Evolutionary conservation across 495 filamentous ascomycete species (phyloP).

Genomic region (Amorphotheca resinae): DNA sequence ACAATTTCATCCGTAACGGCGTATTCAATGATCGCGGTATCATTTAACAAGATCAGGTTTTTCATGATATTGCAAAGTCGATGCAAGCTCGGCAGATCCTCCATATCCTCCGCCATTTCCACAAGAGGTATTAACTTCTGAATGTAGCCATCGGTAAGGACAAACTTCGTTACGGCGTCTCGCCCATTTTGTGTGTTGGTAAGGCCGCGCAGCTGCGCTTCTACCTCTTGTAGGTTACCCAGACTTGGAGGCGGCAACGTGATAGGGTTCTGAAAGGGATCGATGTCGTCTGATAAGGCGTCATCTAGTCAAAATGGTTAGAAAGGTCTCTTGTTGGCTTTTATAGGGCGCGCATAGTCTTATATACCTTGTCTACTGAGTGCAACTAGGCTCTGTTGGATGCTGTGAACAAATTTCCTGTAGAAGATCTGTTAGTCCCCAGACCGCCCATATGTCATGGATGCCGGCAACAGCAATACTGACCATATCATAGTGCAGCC

Average conservation of each 20-base stretch:
- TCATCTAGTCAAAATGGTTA: conserved; percentile 51
- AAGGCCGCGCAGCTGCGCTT: conserved; percentile 63
- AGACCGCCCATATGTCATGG: neutral
- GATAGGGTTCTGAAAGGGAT: conserved; percentile 49
- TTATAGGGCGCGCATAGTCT: neutral
- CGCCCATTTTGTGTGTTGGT: conserved; percentile 63
- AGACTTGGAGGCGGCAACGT: conserved; percentile 68
- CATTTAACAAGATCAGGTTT: conserved; percentile 83
- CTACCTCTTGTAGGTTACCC: conserved; percentile 68
- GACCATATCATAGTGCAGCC: conserved; percentile 90
- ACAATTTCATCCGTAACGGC: conserved; percentile 84
- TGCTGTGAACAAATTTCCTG: conserved; percentile 83
- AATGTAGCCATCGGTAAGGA: conserved; percentile 78
- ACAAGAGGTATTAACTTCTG: conserved; percentile 76
- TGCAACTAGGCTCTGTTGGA: conserved; percentile 54
- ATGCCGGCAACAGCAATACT: conserved; percentile 10
- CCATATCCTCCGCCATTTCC: conserved; percentile 75
- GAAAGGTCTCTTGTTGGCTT: too few species aligned
- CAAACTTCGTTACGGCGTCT: conserved; percentile 79
- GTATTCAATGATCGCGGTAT: conserved; percentile 84
- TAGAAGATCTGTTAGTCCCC: neutral
- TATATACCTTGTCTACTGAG: conserved; percentile 16
- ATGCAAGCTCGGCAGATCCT: conserved; percentile 76
- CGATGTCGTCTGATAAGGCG: conserved; percentile 76
- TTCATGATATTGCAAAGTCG: conserved; percentile 97